phyloP scores from a whole-genome alignment of 2,329 filamentous ascomycete species.

The Talaromyces sp. region DNA sequence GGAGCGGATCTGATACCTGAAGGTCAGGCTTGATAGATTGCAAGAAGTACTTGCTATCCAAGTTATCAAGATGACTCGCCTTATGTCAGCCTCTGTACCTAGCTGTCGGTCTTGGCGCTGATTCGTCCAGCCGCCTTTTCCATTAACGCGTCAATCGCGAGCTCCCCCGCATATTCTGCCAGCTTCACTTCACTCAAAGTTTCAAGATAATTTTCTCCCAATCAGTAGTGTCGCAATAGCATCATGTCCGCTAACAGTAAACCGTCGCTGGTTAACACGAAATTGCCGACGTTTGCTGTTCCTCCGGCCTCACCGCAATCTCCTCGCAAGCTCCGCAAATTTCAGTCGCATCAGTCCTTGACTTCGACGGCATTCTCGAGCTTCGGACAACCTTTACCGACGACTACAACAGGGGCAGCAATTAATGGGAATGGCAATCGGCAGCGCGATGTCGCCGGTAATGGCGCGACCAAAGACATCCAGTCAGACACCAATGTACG shows the following conservation, averaged over 20 bases:
- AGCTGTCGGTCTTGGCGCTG: neutral
- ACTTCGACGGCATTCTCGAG: conserved; percentile 56
- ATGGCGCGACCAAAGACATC: neutral
- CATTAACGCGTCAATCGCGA: conserved; percentile 10
- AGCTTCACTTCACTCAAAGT: neutral
- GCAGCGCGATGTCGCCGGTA: conserved; percentile 9
- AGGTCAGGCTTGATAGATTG: neutral
- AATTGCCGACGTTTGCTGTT: conserved; percentile 8
- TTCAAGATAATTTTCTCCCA: neutral
- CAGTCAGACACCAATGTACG: conserved; percentile 6
- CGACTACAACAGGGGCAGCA: conserved; percentile 4
- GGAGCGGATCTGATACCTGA: neutral
- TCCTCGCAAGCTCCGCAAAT: conserved; percentile 66
- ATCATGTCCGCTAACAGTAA: conserved; percentile 25
- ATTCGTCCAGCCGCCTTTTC: conserved; percentile 8
- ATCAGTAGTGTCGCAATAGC: neutral
- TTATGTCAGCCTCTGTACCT: neutral
- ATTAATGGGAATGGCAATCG: neutral
- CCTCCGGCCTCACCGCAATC: conserved; percentile 46
- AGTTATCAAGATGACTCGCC: neutral
- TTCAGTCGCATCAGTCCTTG: conserved; percentile 69
- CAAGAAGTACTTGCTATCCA: neutral
- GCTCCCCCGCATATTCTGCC: conserved; percentile 4
- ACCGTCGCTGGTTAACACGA: conserved; percentile 22
- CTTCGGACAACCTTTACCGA: conserved; percentile 36